Percentiles rank a stretch among this genome's conserved stretches.
Conservation (phyloP, 163 green algal species). For the Smithsoniella earleae region DNA sequence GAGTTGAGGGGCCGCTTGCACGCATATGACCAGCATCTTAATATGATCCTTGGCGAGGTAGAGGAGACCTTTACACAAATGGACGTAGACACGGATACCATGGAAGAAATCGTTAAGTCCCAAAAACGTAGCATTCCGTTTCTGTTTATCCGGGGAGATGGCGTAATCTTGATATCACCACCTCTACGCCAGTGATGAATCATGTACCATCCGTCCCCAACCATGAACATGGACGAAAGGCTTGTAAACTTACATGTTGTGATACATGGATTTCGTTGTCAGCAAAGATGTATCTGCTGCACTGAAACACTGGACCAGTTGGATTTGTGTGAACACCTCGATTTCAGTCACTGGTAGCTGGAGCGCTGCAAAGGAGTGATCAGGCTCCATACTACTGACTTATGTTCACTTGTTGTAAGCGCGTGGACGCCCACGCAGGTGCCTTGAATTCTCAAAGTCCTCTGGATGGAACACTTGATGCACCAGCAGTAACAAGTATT, state of each 20-base stretch:
- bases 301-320: background rate
- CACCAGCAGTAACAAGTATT: too few relatives aligned
- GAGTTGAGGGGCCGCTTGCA: constrained; percentile 40
- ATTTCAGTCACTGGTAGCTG: constrained; percentile 1
- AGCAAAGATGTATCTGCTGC: background rate
- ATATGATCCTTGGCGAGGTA: constrained; percentile 98
- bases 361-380: too few relatives aligned
- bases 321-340: background rate
- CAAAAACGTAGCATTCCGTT: constrained; percentile 80
- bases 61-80: constrained; percentile 92
- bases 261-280: background rate
- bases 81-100: constrained; percentile 98
- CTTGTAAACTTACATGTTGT: too few relatives aligned
- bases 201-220: background rate
- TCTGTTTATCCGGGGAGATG: constrained; percentile 93
- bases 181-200: constrained; percentile 59
- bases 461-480: too few relatives aligned
- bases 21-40: constrained; percentile 99
- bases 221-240: too few relatives aligned
- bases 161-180: constrained; percentile 89
- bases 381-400: too few relatives aligned
- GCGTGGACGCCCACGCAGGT: too few relatives aligned
- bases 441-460: too few relatives aligned
- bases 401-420: too few relatives aligned
- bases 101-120: constrained; percentile 98